A percentile compares a stretch with the other conserved stretches of the same genome.
These are phyloP conservation scores for Arachnopeziza araneosa DNA, from an alignment of 2,329 filamentous ascomycete species.

Conservation along the genomic window DNA sequence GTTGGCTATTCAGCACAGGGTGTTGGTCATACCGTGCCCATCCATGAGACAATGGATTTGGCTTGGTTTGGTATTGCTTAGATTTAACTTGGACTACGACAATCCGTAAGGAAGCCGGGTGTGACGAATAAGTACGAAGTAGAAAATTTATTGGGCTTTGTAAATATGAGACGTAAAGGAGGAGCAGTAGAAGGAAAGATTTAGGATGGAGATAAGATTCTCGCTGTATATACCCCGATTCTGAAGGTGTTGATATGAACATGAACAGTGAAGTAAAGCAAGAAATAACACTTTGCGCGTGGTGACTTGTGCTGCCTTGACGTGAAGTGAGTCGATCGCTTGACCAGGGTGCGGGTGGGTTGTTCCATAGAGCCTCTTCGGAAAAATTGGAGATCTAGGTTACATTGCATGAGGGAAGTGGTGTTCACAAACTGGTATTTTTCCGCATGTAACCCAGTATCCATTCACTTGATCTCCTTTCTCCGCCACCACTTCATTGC, in stretches of 20 bases:
- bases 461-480: too few relatives aligned
- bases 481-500: too few relatives aligned
- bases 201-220: not conserved
- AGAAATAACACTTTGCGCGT: not conserved
- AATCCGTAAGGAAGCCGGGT: not conserved
- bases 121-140: not conserved
- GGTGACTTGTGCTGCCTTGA: not conserved
- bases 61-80: slow-evolving; percentile 16
- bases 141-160: not conserved
- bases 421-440: not conserved
- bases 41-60: slow-evolving; percentile 26
- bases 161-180: not conserved
- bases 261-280: not conserved
- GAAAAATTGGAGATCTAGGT: not conserved
- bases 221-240: not conserved
- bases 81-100: not conserved
- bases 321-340: not conserved
- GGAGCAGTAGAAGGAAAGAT: not conserved
- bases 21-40: slow-evolving; percentile 31
- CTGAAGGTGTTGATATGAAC: not conserved
- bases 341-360: not conserved
- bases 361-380: not conserved
- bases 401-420: not conserved
- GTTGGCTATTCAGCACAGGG: slow-evolving; percentile 28
- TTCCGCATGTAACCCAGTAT: not conserved